A percentile compares a stretch with the other conserved stretches of the same genome.
These are phyloP conservation scores for Xylaria multiplex DNA, from an alignment of 2,329 filamentous ascomycete species.

Conservation along the genomic window DNA sequence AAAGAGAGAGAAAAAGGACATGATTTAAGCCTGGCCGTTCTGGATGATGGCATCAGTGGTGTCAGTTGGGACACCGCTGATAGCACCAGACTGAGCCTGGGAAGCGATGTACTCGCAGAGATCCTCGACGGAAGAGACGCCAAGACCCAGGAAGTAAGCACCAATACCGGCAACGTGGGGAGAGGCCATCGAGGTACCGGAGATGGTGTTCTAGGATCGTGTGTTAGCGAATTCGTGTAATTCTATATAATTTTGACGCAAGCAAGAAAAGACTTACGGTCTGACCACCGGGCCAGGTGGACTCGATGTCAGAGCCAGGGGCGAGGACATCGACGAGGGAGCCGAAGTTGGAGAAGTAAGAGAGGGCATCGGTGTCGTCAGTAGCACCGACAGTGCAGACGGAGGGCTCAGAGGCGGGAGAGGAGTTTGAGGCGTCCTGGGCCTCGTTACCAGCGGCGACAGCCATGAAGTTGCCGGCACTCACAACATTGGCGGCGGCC, in stretches of 20 bases:
- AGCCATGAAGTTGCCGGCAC: conserved; percentile 60
- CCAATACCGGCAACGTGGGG: conserved; percentile 71
- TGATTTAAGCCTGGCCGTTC: conserved; percentile 44
- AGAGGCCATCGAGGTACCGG: conserved; percentile 70
- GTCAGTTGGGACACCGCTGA: conserved; percentile 49
- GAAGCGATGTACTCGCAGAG: conserved; percentile 56
- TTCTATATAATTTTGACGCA: neutral
- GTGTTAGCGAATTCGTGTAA: conserved; percentile 9
- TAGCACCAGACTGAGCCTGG: conserved; percentile 53
- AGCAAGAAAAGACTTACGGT: conserved; percentile 37
- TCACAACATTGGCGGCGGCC: conserved; percentile 58
- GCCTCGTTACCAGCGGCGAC: conserved; percentile 65
- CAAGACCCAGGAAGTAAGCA: conserved; percentile 63
- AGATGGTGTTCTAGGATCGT: conserved; percentile 55
- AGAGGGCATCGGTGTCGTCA: conserved; percentile 51
- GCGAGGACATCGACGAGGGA: conserved; percentile 55
- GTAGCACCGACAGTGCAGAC: conserved; percentile 65
- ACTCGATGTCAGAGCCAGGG: conserved; percentile 55
- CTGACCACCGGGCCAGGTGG: conserved; percentile 52
- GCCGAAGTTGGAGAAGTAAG: conserved; percentile 63
- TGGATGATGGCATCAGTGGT: conserved; percentile 51
- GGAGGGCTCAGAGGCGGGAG: conserved; percentile 59
- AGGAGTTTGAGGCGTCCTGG: conserved; percentile 53
- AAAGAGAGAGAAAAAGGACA: neutral
- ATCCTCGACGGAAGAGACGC: conserved; percentile 51